Base-by-base conservation (phyloP, 495 filamentous ascomycete genomes). In the Aspergillus homomorphus region DNA sequence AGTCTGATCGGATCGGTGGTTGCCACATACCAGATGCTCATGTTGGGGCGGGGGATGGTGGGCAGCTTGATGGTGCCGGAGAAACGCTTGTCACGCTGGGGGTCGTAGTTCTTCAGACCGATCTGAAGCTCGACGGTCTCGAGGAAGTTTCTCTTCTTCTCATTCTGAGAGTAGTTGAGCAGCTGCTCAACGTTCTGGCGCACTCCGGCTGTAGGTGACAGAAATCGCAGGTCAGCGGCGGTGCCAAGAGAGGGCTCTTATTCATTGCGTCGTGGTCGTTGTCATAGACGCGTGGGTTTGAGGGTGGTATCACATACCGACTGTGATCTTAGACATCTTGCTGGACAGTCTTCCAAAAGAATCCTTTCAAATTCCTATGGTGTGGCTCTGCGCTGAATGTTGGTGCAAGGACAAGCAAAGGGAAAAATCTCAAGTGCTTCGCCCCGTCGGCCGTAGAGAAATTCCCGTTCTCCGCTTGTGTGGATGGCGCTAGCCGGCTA, bases 11-110 rank as follows among this genome's bases (percentile, higher is more conserved):
- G 15, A 38, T 38, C 33, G 33, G 33, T 12, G 33, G 33, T 38
- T 7, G 12, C 33, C 64, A 79, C 80, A 62, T 80, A 89, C 87
- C 93, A 98, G 81, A 98, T 85, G 82, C 72, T 82, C 93, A 97
- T 96, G 82, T 86, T 86, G 58, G 94, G 94, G 70, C 94, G 89
- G 66, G 94, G 94, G 60, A 98, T 81, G 63, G 82, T 80, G 50
- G 93, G 92, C 60, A 98, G 89, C 82, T 87, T 89, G 82, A 98
- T 89, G 74, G 95, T 98, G 79, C 94, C 94, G 46, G 89, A 94
- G 91, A 98, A 98, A 93, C 94, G 94, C 92, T 98, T 98, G 83
- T 98, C 94, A 89, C 93, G 91, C 85, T 97, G 92, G 73, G 94
- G 94, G 73, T 98, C 94, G 84, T 98, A 98, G 89, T 98, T 98